Evolutionary conservation across 192 early-diverging fungal species (phyloP).

Genomic region (Coemansia sp.): DNA sequence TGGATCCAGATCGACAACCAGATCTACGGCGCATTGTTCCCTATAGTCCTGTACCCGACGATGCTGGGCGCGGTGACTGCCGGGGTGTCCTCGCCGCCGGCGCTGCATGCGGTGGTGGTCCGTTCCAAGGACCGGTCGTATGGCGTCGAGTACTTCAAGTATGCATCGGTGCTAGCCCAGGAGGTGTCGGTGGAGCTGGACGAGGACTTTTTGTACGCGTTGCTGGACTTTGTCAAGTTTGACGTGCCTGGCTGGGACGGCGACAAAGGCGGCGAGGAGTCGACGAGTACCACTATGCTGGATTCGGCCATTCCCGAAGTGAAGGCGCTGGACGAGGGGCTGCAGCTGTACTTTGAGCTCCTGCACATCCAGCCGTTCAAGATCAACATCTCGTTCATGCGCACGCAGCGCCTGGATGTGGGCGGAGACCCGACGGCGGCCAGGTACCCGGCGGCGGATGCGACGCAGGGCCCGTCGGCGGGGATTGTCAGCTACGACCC

Average conservation of each 20-base stretch:
- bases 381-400: constrained; percentile 92
- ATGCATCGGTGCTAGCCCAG: constrained; percentile 86
- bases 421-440: constrained; percentile 18
- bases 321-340: constrained; percentile 57
- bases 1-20: constrained; percentile 99
- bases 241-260: constrained; percentile 46
- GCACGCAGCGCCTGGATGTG: constrained; percentile 53
- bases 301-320: constrained; percentile 64
- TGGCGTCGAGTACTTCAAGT: constrained; percentile 93
- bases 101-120: constrained; percentile 67
- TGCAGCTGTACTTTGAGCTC: constrained; percentile 88
- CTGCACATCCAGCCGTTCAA: constrained; percentile 92
- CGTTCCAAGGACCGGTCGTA: constrained; percentile 89
- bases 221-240: constrained; percentile 84
- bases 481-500: constrained; percentile 14
- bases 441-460: neutral
- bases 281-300: constrained; percentile 31
- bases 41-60: constrained; percentile 93
- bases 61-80: constrained; percentile 63
- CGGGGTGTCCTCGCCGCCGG: constrained; percentile 48
- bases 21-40: constrained; percentile 74
- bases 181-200: constrained; percentile 92
- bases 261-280: neutral
- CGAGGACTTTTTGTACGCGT: constrained; percentile 82
- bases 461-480: neutral